phyloP scores from a whole-genome alignment of 2,329 filamentous ascomycete species.

The Fusarium newnesense region DNA sequence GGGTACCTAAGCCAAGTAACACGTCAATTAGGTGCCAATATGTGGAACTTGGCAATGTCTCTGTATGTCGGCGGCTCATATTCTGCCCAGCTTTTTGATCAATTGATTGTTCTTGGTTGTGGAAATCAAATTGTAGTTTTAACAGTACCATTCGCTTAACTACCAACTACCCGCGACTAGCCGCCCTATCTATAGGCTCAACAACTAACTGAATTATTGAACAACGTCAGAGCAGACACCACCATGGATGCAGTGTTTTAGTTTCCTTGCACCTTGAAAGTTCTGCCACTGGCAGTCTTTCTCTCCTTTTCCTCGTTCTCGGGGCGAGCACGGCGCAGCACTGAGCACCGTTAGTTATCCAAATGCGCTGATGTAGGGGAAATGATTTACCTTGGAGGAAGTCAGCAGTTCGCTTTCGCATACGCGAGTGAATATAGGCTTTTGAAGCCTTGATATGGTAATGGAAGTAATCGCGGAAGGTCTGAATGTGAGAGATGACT shows the following conservation, averaged over 20 bases:
- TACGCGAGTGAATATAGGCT: slow-evolving; percentile 98
- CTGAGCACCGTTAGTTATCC: slow-evolving; percentile 59
- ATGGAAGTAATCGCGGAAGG: slow-evolving; percentile 99
- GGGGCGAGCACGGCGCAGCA: slow-evolving; percentile 93
- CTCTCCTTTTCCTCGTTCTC: slow-evolving; percentile 97
- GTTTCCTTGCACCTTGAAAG: slow-evolving; percentile 73
- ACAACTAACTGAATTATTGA: slow-evolving; percentile 13
- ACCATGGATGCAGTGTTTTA: slow-evolving; percentile 32
- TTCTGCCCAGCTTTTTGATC: neutral
- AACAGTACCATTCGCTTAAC: slow-evolving; percentile 40
- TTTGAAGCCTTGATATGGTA: slow-evolving; percentile 99
- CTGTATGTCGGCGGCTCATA: neutral
- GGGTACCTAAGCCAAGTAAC: slow-evolving; percentile 38
- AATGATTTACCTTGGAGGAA: slow-evolving; percentile 87
- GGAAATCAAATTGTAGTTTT: slow-evolving; percentile 30
- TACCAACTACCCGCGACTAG: slow-evolving; percentile 20
- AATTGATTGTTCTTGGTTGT: neutral
- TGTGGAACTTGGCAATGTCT: neutral
- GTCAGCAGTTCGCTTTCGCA: slow-evolving; percentile 96
- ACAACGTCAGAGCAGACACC: slow-evolving; percentile 12
- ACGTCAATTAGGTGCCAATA: neutral
- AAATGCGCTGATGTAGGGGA: neutral
- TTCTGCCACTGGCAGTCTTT: slow-evolving; percentile 96
- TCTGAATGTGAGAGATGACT: slow-evolving; percentile 99
- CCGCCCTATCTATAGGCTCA: slow-evolving; percentile 14